Evolutionary conservation across 2,329 filamentous ascomycete genomes (phyloP).

Genomic region (Elsinoe fawcettii): DNA sequence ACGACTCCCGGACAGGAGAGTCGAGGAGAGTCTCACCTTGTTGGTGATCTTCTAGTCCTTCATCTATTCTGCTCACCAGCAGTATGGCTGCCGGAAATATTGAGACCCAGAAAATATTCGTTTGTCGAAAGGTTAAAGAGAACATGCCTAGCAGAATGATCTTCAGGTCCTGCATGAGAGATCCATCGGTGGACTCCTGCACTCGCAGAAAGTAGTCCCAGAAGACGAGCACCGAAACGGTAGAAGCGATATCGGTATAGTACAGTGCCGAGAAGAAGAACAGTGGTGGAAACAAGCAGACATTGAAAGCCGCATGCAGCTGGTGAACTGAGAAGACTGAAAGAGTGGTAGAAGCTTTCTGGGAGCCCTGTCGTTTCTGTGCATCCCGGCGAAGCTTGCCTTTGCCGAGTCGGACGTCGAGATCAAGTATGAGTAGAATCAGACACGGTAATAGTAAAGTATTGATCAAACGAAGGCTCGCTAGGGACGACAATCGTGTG

Average conservation of each 20-base stretch:
- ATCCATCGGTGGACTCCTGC: constrained; percentile 2
- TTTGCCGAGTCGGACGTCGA: constrained; percentile 5
- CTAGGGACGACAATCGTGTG: constrained; percentile 34
- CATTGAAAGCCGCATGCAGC: constrained; percentile 64
- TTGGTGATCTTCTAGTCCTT: constrained; percentile 41
- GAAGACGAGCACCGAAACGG: constrained; percentile 62
- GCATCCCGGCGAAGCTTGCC: constrained; percentile 14
- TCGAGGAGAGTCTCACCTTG: constrained; percentile 41
- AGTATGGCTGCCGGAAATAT: constrained; percentile 58
- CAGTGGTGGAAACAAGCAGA: constrained; percentile 76
- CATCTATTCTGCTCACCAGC: constrained; percentile 41
- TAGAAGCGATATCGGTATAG: constrained; percentile 87
- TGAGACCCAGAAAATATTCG: constrained; percentile 93
- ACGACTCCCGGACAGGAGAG: constrained; percentile 41
- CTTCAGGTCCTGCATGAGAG: constrained; percentile 19
- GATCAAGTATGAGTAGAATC: constrained; percentile 23
- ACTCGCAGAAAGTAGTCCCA: constrained; percentile 47
- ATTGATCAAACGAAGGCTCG: constrained; percentile 34
- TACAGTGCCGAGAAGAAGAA: constrained; percentile 96
- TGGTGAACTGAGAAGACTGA: constrained; percentile 17
- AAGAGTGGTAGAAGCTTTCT: neutral
- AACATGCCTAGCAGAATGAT: constrained; percentile 51
- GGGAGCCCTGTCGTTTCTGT: constrained; percentile 2
- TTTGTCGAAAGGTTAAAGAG: constrained; percentile 76
- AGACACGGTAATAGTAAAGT: constrained; percentile 31